A percentile compares a stretch with the other conserved stretches of the same genome.
Conservation (phyloP, 495 filamentous ascomycete species). For the Massariosphaeria phaeospora region DNA sequence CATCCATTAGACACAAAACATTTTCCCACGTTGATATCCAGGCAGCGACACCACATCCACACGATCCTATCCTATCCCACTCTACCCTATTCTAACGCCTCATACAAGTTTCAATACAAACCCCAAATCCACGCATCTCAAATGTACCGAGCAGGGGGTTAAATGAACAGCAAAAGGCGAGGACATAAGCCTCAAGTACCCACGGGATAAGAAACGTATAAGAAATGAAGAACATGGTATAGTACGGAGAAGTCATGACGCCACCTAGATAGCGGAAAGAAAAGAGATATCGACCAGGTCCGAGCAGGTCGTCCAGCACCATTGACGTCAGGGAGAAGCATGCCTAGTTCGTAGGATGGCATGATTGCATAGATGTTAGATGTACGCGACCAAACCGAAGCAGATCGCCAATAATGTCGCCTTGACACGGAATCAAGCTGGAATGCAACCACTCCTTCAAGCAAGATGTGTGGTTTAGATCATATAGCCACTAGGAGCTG, state of each 20-base stretch:
- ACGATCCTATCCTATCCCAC: neutral
- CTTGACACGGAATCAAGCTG: neutral
- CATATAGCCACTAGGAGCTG: conserved; percentile 28
- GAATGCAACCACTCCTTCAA: neutral
- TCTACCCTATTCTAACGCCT: neutral
- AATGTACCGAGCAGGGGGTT: neutral
- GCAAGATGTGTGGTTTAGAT: conserved; percentile 11
- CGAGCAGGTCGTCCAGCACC: neutral
- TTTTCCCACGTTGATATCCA: neutral
- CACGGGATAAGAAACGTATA: neutral
- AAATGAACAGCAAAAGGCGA: conserved; percentile 5
- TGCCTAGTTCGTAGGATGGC: neutral
- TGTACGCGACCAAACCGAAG: neutral
- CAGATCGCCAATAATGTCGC: neutral
- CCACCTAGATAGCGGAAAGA: neutral
- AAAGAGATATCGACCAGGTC: neutral
- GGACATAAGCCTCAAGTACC: too few relatives aligned
- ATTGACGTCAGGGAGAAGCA: neutral
- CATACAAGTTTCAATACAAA: neutral
- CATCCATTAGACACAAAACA: conserved; percentile 13
- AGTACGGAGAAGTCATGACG: neutral
- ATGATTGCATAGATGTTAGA: neutral
- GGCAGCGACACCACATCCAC: neutral
- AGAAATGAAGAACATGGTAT: conserved; percentile 8
- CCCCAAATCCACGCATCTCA: neutral